phyloP scores from a whole-genome alignment of 805 yeast species.

The Blastobotrys terrestris region DNA sequence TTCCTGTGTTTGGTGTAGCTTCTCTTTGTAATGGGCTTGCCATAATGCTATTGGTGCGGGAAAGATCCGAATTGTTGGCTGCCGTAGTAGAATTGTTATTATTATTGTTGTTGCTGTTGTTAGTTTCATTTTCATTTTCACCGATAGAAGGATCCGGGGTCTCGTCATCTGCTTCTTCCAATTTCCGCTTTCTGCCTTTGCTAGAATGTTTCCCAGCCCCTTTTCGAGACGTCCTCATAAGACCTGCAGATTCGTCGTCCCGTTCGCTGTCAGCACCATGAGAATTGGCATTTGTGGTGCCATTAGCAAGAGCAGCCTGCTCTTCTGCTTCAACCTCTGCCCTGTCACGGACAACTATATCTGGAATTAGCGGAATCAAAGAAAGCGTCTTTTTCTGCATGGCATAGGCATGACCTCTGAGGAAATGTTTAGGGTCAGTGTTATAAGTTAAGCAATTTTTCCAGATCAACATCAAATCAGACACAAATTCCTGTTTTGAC shows the following conservation, averaged over 20 bases:
- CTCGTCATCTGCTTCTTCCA: slow-evolving; percentile 19
- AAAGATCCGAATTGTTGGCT: background rate
- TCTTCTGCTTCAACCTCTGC: slow-evolving; percentile 37
- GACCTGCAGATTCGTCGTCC: slow-evolving; percentile 15
- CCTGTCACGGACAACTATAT: slow-evolving; percentile 61
- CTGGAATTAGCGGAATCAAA: slow-evolving; percentile 81
- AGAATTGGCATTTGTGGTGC: slow-evolving; percentile 5
- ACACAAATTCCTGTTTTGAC: slow-evolving; percentile 86
- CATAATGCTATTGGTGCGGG: background rate
- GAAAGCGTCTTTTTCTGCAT: slow-evolving; percentile 86
- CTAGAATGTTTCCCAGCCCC: slow-evolving; percentile 25
- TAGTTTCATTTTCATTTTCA: background rate
- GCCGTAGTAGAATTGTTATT: background rate
- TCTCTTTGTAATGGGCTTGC: slow-evolving; percentile 5
- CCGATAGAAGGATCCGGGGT: slow-evolving; percentile 1
- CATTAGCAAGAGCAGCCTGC: slow-evolving; percentile 13
- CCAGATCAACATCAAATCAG: slow-evolving; percentile 93
- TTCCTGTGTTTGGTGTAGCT: slow-evolving; percentile 1
- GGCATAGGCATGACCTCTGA: slow-evolving; percentile 87
- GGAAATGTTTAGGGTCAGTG: slow-evolving; percentile 88
- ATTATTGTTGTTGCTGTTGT: background rate
- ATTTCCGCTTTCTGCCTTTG: slow-evolving; percentile 24
- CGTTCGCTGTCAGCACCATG: slow-evolving; percentile 11
- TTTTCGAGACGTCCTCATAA: slow-evolving; percentile 25
- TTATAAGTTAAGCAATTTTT: slow-evolving; percentile 87